Evolutionary conservation across 257 asterid genomes (phyloP), one percentile per base, ranked within the genome.

Genomic region (Nicotiana undulata): DNA sequence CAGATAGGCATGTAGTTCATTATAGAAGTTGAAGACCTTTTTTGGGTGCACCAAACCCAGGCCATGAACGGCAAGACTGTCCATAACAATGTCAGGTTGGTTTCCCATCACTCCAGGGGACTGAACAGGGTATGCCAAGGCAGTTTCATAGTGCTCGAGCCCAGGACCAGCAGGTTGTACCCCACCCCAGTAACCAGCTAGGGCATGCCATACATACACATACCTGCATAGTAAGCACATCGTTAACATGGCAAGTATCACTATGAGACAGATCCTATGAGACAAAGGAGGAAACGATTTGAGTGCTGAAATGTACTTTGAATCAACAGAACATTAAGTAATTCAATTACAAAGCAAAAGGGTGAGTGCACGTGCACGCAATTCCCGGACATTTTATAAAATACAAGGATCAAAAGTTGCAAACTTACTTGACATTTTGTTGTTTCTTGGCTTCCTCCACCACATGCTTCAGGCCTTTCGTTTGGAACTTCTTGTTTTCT

Each of bases 151-250:
- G 87, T 95, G 99, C 82, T 95, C 97, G 91, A 93, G 49, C 29
- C 97, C 99, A 12, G 93, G 84, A 28, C 98, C 96, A 2, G 96
- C 75, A 22, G 98, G 98, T 68, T 93, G 97, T 75, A 94, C 98
- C 44, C 98, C 98, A 8, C 98, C 98, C 98, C 98, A 94, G 87
- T 94, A 94, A 34, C 98, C 98, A 0, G 96, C 98, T n/a, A 94
- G 85, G 75, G 98, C 98, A 31, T 94, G 98, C 98, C 98, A 94
- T n/a, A 85, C 97, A 15, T 90, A 94, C 3, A 93, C 95, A 44
- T 81, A 87, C 85, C 98, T 94, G 88, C 65, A 83, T 72, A 72
- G 59, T 18, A 72, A 46, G 24, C 8, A 72, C 29, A 22, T 44
- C 15, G 3, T 70, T 44, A 44, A 44, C 22, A 70, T 22, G 13